phyloP scores from a whole-genome alignment of 2,329 filamentous ascomycete species.

The Ophiostoma piceae region DNA sequence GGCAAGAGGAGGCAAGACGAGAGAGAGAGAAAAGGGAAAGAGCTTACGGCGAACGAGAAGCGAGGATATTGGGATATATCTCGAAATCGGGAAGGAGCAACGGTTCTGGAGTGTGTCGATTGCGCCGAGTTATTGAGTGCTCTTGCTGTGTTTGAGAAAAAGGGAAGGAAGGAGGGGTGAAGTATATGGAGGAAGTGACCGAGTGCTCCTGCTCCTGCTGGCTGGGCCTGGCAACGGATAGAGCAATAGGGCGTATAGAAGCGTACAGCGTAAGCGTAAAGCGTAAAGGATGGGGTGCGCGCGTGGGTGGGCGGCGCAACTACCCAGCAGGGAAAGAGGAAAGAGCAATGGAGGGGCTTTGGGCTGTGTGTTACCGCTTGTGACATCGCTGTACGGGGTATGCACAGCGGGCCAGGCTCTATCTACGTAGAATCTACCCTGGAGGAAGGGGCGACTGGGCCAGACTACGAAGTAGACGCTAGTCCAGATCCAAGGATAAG shows the following conservation, averaged over 20 bases:
- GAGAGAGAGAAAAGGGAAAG: background rate
- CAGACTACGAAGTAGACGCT: background rate
- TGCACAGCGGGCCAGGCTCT: background rate
- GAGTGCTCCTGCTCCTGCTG: background rate
- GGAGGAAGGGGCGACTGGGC: background rate
- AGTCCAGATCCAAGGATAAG: background rate
- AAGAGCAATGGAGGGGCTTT: conserved; percentile 4
- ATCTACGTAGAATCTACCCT: background rate
- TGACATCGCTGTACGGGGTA: background rate
- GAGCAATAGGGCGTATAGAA: background rate
- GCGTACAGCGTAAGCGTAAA: background rate
- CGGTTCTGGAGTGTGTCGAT: background rate
- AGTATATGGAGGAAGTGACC: conserved; percentile 5
- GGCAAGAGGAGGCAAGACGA: background rate
- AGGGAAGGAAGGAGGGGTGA: background rate
- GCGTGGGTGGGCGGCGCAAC: conserved; percentile 5
- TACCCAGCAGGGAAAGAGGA: background rate
- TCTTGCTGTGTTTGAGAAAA: conserved; percentile 14
- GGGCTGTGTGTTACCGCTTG: background rate
- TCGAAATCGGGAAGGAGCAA: background rate
- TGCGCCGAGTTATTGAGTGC: background rate
- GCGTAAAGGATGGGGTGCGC: background rate
- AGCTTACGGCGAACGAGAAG: background rate
- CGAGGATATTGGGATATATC: conserved; percentile 3
- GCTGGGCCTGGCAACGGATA: no score